Conservation (phyloP, 345 rosid species). For the Syzygium jambos region DNA sequence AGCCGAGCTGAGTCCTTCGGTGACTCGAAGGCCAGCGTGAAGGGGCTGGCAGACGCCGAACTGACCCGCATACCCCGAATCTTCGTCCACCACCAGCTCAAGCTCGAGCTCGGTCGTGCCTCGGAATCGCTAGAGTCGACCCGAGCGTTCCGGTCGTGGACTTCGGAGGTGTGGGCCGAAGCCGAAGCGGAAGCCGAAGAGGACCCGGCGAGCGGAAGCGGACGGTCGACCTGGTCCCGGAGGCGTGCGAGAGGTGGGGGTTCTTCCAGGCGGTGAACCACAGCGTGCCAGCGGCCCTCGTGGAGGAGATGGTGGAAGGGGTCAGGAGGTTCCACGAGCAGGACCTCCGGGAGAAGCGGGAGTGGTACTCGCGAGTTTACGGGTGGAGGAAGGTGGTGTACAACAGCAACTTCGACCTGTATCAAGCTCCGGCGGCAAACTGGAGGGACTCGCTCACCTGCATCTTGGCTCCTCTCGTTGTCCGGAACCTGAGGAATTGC, state of each 20-base stretch:
- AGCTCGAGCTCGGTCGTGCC: not conserved
- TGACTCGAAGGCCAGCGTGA: not conserved
- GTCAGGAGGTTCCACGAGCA: constrained; percentile 25
- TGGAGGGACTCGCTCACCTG: constrained; percentile 33
- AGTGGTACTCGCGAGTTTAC: constrained; percentile 15
- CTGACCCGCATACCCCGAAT: not conserved
- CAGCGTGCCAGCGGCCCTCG: constrained; percentile 11
- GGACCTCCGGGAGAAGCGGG: constrained; percentile 18
- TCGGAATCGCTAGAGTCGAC: not conserved
- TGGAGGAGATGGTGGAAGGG: constrained; percentile 22
- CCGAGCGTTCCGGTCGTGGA: constrained; percentile 27
- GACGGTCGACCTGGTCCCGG: constrained; percentile 5
- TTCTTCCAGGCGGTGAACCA: constrained; percentile 35
- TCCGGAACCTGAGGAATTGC: constrained; percentile 25
- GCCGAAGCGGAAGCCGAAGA: not conserved
- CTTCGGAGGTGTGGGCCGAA: constrained; percentile 5
- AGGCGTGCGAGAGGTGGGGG: constrained; percentile 36
- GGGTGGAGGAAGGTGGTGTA: constrained; percentile 12
- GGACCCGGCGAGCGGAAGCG: not conserved
- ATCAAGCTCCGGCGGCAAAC: constrained; percentile 9
- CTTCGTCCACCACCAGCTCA: not conserved
- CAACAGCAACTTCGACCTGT: constrained; percentile 24
- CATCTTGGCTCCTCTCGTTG: constrained; percentile 17
- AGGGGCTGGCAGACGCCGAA: not conserved
- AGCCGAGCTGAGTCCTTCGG: not conserved